Conservation (phyloP, 495 filamentous ascomycete species). For the Mytilinidion resinicola region DNA sequence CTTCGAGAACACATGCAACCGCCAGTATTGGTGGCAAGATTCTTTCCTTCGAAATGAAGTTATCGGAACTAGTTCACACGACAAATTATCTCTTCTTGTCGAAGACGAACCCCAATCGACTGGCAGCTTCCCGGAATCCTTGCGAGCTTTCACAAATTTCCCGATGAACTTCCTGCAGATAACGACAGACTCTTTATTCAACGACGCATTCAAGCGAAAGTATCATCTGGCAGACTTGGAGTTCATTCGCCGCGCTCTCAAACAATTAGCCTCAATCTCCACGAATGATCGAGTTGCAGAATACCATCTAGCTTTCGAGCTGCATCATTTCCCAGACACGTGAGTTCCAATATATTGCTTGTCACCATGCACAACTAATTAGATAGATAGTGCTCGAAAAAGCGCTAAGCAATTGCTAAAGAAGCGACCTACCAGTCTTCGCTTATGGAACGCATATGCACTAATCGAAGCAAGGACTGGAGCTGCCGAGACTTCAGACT, state of each 20-base stretch:
- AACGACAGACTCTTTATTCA: constrained; percentile 23
- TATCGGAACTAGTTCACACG: background rate
- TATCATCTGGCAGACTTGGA: constrained; percentile 25
- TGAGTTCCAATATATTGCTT: background rate
- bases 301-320: constrained; percentile 66
- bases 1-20: background rate
- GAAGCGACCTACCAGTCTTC: constrained; percentile 53
- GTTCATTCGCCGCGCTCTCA: constrained; percentile 52
- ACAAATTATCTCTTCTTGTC: no score
- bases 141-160: constrained; percentile 2
- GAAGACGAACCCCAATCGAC: background rate
- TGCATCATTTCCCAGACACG: constrained; percentile 42
- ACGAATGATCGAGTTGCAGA: constrained; percentile 54
- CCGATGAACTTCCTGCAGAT: constrained; percentile 17
- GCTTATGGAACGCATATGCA: constrained; percentile 73
- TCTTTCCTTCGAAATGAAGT: constrained; percentile 10
- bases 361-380: background rate
- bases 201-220: constrained; percentile 16
- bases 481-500: constrained; percentile 49
- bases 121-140: background rate
- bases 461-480: constrained; percentile 59
- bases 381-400: constrained; percentile 49
- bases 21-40: constrained; percentile 5
- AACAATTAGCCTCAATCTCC: constrained; percentile 44
- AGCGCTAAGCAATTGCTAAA: constrained; percentile 68